These are phyloP conservation scores for Coelastrella sp. DNA, from an alignment of 139 green algal genomes.

Conservation along the genomic window DNA sequence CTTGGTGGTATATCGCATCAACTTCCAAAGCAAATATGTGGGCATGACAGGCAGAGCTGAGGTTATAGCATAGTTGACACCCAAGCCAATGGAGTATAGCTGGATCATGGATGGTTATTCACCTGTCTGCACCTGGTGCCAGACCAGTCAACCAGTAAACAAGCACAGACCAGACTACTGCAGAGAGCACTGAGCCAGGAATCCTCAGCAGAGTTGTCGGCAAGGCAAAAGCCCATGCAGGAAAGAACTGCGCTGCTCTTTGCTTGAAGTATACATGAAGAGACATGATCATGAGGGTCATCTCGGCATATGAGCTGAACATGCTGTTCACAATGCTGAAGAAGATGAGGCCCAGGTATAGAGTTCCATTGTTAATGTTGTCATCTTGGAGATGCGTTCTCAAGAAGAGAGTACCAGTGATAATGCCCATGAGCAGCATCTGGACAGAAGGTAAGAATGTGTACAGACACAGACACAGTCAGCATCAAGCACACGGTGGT, in stretches of 20 bases:
- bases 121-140: constrained; percentile 29
- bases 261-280: constrained; percentile 88
- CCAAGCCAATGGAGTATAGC: too few relatives aligned
- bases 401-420: constrained; percentile 34
- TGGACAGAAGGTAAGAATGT: not conserved
- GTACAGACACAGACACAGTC: not conserved
- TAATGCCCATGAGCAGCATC: constrained; percentile 29
- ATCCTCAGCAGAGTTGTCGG: constrained; percentile 61
- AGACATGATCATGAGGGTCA: constrained; percentile 7
- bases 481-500: not conserved
- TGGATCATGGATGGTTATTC: not conserved
- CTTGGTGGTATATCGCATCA: too few relatives aligned
- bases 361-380: constrained; percentile 44
- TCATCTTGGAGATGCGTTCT: not conserved
- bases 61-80: not conserved
- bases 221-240: constrained; percentile 60
- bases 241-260: constrained; percentile 78
- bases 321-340: constrained; percentile 46
- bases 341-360: constrained; percentile 61
- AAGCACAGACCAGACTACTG: constrained; percentile 62
- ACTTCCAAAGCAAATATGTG: too few relatives aligned
- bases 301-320: constrained; percentile 22
- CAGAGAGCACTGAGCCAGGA: constrained; percentile 66
- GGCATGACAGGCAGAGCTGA: not conserved
- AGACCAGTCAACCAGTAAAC: constrained; percentile 79